Evolutionary conservation across 345 rosid genomes (phyloP).

Genomic region (Atalantia buxifolia): DNA sequence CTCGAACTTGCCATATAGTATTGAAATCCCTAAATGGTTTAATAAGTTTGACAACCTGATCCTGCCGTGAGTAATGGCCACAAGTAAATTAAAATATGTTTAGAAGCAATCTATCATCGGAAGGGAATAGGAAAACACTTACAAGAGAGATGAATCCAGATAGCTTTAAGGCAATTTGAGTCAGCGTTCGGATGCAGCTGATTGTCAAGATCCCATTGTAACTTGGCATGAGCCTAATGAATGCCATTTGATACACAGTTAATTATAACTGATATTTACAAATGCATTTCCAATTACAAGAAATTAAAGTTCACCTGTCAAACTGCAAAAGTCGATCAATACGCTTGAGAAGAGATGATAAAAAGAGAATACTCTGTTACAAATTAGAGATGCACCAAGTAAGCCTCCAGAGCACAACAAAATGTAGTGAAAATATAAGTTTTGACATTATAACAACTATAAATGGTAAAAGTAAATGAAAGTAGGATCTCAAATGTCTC

Average conservation of each 20-base stretch:
- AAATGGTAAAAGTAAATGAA: background rate
- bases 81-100: slow-evolving; percentile 13
- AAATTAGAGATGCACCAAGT: slow-evolving; percentile 15
- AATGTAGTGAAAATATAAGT: slow-evolving; percentile 1
- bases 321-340: slow-evolving; percentile 91
- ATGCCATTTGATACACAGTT: slow-evolving; percentile 10
- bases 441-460: background rate
- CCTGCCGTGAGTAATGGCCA: slow-evolving; percentile 44
- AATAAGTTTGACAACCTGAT: slow-evolving; percentile 66
- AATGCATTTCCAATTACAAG: slow-evolving; percentile 4
- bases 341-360: slow-evolving; percentile 94
- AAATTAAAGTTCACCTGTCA: slow-evolving; percentile 59
- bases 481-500: background rate
- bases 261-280: background rate
- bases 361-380: slow-evolving; percentile 69
- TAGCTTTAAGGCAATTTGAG: slow-evolving; percentile 81
- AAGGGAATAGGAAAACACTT: slow-evolving; percentile 27
- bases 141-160: slow-evolving; percentile 76
- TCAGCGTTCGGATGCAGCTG: slow-evolving; percentile 88
- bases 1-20: slow-evolving; percentile 65
- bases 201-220: slow-evolving; percentile 86
- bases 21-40: slow-evolving; percentile 66
- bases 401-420: slow-evolving; percentile 13
- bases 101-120: slow-evolving; percentile 11
- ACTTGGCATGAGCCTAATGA: slow-evolving; percentile 87